Conservation (phyloP, 2,329 filamentous ascomycete species). For the Dothideomycetes sp. region DNA sequence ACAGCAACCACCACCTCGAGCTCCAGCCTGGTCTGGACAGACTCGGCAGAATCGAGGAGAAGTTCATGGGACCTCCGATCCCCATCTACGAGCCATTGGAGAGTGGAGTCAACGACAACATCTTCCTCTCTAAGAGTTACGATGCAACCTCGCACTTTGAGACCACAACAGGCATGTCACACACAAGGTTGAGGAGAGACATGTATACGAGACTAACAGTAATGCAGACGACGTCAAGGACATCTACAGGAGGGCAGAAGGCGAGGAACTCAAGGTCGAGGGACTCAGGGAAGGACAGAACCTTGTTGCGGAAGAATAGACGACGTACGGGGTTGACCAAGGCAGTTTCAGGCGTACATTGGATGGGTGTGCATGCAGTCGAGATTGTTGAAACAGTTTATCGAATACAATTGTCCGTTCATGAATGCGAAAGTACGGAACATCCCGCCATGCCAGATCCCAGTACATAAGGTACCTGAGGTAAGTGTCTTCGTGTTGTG, state of each 20-base stretch:
- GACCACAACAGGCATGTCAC: conserved; percentile 57
- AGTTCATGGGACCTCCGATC: conserved; percentile 88
- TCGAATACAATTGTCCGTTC: no score
- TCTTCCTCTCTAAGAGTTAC: conserved; percentile 98
- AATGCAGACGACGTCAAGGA: conserved; percentile 77
- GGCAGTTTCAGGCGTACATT: neutral
- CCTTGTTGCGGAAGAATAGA: conserved; percentile 51
- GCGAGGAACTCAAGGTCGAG: conserved; percentile 79
- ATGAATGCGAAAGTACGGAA: conserved; percentile 7
- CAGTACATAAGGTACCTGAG: no score
- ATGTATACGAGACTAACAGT: conserved; percentile 1
- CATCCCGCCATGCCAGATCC: no score
- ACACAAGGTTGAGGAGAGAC: neutral
- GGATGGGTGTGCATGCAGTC: neutral
- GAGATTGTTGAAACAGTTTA: neutral
- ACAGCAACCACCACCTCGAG: conserved; percentile 91
- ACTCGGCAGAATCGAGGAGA: conserved; percentile 88
- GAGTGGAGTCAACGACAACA: conserved; percentile 72
- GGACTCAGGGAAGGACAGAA: conserved; percentile 70
- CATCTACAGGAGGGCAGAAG: conserved; percentile 74
- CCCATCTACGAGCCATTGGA: conserved; percentile 87
- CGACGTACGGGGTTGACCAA: neutral
- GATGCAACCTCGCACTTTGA: conserved; percentile 97
- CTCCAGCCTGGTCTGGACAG: conserved; percentile 85
- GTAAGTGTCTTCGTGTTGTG: no score